A percentile compares a stretch with the other conserved stretches of the same genome.
These are phyloP conservation scores for Pseudogymnoascus sp. DNA, from an alignment of 2,329 filamentous ascomycete species.

Conservation along the genomic window DNA sequence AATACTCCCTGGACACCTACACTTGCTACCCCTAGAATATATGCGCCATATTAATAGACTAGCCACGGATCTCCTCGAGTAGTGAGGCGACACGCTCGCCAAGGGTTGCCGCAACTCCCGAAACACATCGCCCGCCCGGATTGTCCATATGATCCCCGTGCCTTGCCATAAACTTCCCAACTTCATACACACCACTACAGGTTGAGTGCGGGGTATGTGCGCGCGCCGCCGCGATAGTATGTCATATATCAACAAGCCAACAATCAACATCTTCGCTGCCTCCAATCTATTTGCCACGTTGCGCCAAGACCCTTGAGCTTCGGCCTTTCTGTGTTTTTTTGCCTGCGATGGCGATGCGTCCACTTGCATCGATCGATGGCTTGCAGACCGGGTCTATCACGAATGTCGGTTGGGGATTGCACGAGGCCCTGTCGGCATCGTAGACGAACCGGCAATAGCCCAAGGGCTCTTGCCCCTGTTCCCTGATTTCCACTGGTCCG, in stretches of 20 bases:
- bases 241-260: background rate
- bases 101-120: background rate
- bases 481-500: background rate
- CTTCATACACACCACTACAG: background rate
- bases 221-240: background rate
- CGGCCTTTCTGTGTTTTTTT: background rate
- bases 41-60: conserved; percentile 2
- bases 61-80: conserved; percentile 1
- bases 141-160: conserved; percentile 2
- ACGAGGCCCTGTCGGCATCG: background rate
- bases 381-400: background rate
- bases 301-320: background rate
- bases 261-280: background rate
- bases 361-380: background rate
- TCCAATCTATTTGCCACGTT: conserved; percentile 1
- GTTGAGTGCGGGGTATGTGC: background rate
- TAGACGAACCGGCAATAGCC: background rate
- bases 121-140: background rate
- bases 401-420: background rate
- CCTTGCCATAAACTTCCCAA: background rate
- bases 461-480: background rate
- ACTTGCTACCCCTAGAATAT: background rate
- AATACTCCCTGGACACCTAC: background rate
- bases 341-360: background rate
- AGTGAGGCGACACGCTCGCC: background rate